A percentile compares a stretch with the other conserved stretches of the same genome.
Conservation (phyloP, 2,329 filamentous ascomycete genomes). For the Fusarium setosum region DNA sequence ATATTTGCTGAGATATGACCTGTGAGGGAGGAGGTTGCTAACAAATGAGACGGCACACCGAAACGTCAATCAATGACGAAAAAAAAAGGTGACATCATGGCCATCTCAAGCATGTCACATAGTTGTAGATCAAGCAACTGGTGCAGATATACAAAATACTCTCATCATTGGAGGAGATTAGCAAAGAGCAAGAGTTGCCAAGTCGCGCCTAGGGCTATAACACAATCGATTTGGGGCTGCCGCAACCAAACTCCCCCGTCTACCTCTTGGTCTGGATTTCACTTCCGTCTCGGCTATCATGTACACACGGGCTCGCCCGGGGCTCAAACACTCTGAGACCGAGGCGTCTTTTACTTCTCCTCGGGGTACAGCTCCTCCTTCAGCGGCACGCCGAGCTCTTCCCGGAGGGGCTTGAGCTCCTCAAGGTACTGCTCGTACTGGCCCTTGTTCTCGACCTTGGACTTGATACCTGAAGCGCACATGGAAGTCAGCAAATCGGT, state of each 20-base stretch:
- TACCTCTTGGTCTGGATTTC: conserved; percentile 44
- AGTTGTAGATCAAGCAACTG: not conserved
- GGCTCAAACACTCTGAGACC: conserved; percentile 33
- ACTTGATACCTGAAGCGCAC: conserved; percentile 83
- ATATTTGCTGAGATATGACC: too few species aligned
- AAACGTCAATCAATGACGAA: too few species aligned
- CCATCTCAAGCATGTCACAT: conserved; percentile 3
- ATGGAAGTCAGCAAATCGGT: conserved; percentile 30
- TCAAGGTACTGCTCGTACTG: conserved; percentile 98
- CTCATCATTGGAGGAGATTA: conserved; percentile 37
- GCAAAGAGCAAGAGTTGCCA: conserved; percentile 36
- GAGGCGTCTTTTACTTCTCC: conserved; percentile 54
- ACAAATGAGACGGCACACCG: too few species aligned
- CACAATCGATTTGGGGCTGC: conserved; percentile 47
- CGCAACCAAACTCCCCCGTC: conserved; percentile 45
- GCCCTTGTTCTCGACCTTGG: conserved; percentile 98
- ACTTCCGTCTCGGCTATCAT: conserved; percentile 48
- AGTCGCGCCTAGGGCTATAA: conserved; percentile 43
- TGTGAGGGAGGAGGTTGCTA: too few species aligned
- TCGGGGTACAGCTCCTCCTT: conserved; percentile 94
- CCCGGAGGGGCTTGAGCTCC: conserved; percentile 90
- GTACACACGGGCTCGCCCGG: conserved; percentile 48
- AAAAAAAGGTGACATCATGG: too few species aligned
- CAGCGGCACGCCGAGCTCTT: conserved; percentile 91
- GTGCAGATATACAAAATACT: conserved; percentile 30